Evolutionary conservation across 1,139 yeast genomes (phyloP).

Genomic region (Blastobotrys proliferans): DNA sequence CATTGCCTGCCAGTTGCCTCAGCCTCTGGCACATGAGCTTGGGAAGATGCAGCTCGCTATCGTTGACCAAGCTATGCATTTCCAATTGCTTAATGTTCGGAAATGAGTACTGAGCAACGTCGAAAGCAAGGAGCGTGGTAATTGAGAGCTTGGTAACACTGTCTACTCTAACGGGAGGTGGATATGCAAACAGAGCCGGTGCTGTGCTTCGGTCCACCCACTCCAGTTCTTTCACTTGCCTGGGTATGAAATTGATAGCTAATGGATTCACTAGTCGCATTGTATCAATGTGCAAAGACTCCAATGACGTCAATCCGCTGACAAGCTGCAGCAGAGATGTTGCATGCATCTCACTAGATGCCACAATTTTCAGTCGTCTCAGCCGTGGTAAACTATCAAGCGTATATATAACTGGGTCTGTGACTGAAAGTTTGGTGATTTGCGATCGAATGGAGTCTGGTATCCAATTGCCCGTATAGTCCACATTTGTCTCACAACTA

Average conservation of each 20-base stretch:
- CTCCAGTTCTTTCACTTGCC: background rate
- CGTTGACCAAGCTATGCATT: background rate
- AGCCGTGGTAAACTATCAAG: background rate
- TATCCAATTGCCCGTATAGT: background rate
- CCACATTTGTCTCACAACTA: background rate
- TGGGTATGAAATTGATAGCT: background rate
- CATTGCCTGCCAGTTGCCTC: background rate
- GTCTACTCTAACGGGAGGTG: background rate
- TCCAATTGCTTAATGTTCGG: background rate
- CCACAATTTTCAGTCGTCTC: background rate
- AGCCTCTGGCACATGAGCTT: background rate
- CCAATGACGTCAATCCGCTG: background rate
- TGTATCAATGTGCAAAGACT: background rate
- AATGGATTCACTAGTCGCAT: slow-evolving; percentile 2
- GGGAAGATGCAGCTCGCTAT: background rate
- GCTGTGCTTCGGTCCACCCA: slow-evolving; percentile 1
- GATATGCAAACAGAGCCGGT: background rate
- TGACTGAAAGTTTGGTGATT: background rate
- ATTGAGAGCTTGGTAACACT: background rate
- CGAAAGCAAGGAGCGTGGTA: slow-evolving; percentile 3
- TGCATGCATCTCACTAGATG: background rate
- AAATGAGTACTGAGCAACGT: slow-evolving; percentile 3
- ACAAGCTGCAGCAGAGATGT: background rate
- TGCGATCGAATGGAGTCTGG: background rate
- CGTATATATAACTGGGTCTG: no score